Conservation (phyloP, 2,329 filamentous ascomycete genomes). For the Fusarium sublunatum region DNA sequence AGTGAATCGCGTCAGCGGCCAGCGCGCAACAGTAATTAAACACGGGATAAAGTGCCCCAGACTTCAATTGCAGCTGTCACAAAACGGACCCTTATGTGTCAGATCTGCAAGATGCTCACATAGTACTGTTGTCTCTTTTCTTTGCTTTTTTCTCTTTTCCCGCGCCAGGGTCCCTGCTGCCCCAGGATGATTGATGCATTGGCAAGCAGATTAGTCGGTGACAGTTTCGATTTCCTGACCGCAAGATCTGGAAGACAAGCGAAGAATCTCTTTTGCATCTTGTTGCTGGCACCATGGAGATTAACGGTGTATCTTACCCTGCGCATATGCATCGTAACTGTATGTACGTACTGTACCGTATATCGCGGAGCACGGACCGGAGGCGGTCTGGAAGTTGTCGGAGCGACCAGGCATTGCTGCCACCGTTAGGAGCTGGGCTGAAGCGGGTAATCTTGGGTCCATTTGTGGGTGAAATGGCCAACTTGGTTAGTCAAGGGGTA, state of each 20-base stretch:
- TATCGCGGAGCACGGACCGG: conserved; percentile 16
- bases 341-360: conserved; percentile 8
- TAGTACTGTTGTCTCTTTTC: conserved; percentile 27
- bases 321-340: conserved; percentile 25
- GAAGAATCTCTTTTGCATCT: conserved; percentile 21
- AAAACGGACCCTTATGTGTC: conserved; percentile 11
- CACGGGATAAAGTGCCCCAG: conserved; percentile 9
- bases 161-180: background rate
- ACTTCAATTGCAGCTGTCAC: conserved; percentile 23
- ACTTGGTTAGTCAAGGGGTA: background rate
- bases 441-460: background rate
- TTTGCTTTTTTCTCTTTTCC: conserved; percentile 16
- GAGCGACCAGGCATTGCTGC: conserved; percentile 14
- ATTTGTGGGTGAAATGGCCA: background rate
- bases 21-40: conserved; percentile 18
- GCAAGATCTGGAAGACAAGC: conserved; percentile 26
- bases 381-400: conserved; percentile 38
- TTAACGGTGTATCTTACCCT: conserved; percentile 25
- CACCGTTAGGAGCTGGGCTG: conserved; percentile 5
- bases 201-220: background rate
- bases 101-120: conserved; percentile 24
- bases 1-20: conserved; percentile 13
- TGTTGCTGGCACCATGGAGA: conserved; percentile 30
- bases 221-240: conserved; percentile 16
- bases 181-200: conserved; percentile 5